phyloP scores from a whole-genome alignment of 192 early-diverging fungal species.

The Coemansia sp. region DNA sequence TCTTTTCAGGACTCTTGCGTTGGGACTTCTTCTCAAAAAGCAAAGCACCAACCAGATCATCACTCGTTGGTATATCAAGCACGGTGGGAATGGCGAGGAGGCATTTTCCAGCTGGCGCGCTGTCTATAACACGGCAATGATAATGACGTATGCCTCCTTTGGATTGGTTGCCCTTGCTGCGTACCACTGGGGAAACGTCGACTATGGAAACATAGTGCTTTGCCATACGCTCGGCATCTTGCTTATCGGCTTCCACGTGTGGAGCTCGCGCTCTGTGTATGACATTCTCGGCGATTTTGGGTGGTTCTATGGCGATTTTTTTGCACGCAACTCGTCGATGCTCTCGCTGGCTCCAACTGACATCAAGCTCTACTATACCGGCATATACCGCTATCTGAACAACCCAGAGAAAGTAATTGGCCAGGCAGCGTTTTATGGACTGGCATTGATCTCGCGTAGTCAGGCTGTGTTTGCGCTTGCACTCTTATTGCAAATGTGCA shows the following conservation, averaged over 20 bases:
- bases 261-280: constrained; percentile 90
- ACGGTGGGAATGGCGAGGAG: constrained; percentile 83
- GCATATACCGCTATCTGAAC: constrained; percentile 93
- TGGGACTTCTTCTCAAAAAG: constrained; percentile 76
- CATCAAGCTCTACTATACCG: constrained; percentile 78
- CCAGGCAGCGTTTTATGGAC: constrained; percentile 93
- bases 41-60: constrained; percentile 84
- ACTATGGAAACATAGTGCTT: constrained; percentile 60
- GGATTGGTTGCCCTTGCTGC: constrained; percentile 77
- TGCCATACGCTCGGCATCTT: constrained; percentile 76
- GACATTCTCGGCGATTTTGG: constrained; percentile 94
- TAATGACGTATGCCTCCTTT: constrained; percentile 93
- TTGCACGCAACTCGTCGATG: constrained; percentile 77
- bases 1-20: constrained; percentile 77
- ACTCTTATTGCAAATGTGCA: constrained; percentile 79
- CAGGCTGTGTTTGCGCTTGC: constrained; percentile 84
- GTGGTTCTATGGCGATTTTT: constrained; percentile 99
- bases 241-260: constrained; percentile 86
- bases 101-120: constrained; percentile 96
- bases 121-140: constrained; percentile 87
- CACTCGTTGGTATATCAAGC: constrained; percentile 91
- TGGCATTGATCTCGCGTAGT: constrained; percentile 82
- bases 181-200: constrained; percentile 69
- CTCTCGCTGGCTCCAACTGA: constrained; percentile 47
- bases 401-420: constrained; percentile 94